phyloP scores from a whole-genome alignment of 2,329 filamentous ascomycete genomes.

The Reticulascus tulasneorum region DNA sequence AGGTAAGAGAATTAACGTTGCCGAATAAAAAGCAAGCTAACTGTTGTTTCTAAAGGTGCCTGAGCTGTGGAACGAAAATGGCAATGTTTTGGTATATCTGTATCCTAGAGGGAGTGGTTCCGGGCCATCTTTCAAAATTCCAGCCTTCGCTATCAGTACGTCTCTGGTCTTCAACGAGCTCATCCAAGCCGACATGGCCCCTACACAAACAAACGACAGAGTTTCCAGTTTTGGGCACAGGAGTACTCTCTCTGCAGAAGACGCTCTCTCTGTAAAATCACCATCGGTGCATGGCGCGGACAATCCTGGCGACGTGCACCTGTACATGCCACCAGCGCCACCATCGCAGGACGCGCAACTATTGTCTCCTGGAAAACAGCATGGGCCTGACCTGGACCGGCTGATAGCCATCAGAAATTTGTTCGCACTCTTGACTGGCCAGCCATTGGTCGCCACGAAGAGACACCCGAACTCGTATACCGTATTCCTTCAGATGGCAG shows the following conservation, averaged over 20 bases:
- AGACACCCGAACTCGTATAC: constrained; percentile 47
- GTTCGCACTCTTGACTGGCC: constrained; percentile 62
- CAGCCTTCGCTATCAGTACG: constrained; percentile 47
- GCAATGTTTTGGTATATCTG: constrained; percentile 55
- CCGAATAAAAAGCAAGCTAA: constrained; percentile 11
- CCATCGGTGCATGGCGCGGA: constrained; percentile 30
- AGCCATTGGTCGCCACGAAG: constrained; percentile 58
- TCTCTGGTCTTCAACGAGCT: constrained; percentile 53
- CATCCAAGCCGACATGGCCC: constrained; percentile 40
- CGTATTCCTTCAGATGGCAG: constrained; percentile 51
- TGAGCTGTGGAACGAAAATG: constrained; percentile 62
- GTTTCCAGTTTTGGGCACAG: constrained; percentile 44
- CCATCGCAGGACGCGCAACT: constrained; percentile 31
- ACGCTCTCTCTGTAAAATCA: constrained; percentile 39
- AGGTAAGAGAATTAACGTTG: constrained; percentile 35
- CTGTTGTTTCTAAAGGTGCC: constrained; percentile 44
- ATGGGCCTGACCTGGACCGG: constrained; percentile 43
- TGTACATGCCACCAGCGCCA: constrained; percentile 50
- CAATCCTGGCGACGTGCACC: constrained; percentile 37
- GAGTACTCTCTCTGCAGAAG: constrained; percentile 44
- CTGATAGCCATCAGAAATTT: constrained; percentile 59
- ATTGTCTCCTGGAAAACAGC: constrained; percentile 25
- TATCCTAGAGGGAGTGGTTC: constrained; percentile 45
- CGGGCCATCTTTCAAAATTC: constrained; percentile 59
- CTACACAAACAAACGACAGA: constrained; percentile 23